phyloP scores from a whole-genome alignment of 345 rosid species.

The Camelina sativa region DNA sequence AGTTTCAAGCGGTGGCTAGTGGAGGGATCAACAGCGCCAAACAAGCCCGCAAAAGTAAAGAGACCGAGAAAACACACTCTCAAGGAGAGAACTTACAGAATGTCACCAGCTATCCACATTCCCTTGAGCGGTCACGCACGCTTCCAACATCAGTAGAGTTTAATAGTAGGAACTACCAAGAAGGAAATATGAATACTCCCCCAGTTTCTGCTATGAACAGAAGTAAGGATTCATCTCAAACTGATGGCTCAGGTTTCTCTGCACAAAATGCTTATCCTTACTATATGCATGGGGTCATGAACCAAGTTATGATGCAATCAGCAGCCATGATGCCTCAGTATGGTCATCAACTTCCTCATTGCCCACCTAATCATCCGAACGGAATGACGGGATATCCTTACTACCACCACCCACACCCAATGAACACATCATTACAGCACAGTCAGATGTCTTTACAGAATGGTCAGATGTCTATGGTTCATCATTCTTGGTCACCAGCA shows the following conservation, averaged over 20 bases:
- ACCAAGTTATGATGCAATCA: slow-evolving; percentile 76
- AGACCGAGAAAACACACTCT: slow-evolving; percentile 14
- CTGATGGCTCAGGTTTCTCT: slow-evolving; percentile 55
- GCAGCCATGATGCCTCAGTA: slow-evolving; percentile 67
- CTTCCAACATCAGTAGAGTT: slow-evolving; percentile 63
- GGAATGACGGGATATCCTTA: slow-evolving; percentile 65
- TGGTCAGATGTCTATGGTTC: slow-evolving; percentile 62
- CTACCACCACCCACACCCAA: slow-evolving; percentile 77
- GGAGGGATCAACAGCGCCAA: slow-evolving; percentile 31
- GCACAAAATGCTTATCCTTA: slow-evolving; percentile 63
- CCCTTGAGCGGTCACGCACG: slow-evolving; percentile 48
- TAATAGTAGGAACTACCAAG: slow-evolving; percentile 45
- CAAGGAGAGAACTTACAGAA: slow-evolving; percentile 41
- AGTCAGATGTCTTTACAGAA: slow-evolving; percentile 71
- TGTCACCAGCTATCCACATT: slow-evolving; percentile 23
- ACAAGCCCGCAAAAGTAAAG: slow-evolving; percentile 27
- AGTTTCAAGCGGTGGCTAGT: slow-evolving; percentile 35
- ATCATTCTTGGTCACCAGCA: slow-evolving; percentile 66
- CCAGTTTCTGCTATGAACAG: slow-evolving; percentile 44
- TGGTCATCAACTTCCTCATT: slow-evolving; percentile 69
- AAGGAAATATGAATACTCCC: slow-evolving; percentile 47
- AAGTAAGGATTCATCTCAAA: slow-evolving; percentile 54
- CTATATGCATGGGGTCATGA: slow-evolving; percentile 74
- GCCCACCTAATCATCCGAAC: slow-evolving; percentile 54
- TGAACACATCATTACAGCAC: slow-evolving; percentile 67